These are phyloP conservation scores for Lachancea sp. DNA, from an alignment of 805 yeast species.

Conservation along the genomic window DNA sequence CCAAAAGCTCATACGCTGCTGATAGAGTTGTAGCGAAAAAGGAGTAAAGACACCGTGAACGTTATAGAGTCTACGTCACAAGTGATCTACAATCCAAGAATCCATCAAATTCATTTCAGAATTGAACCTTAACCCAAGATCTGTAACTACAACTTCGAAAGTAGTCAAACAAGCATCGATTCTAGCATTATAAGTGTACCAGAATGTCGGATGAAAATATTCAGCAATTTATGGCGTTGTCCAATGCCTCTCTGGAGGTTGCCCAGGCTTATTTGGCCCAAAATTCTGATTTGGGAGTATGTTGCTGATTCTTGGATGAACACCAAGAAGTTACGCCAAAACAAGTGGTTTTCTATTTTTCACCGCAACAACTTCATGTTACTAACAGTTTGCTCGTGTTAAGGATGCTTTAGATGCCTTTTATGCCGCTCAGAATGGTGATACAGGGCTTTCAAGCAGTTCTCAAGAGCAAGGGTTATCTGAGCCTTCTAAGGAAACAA, in stretches of 20 bases:
- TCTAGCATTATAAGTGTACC: too few species aligned
- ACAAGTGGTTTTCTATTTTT: too few species aligned
- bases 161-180: too few species aligned
- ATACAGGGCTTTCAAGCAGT: conserved; percentile 6
- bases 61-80: too few species aligned
- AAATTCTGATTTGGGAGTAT: conserved; percentile 23
- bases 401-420: conserved; percentile 25
- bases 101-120: too few species aligned
- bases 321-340: background rate
- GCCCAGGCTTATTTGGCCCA: conserved; percentile 35
- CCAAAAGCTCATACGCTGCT: too few species aligned
- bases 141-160: too few species aligned
- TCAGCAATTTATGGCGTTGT: conserved; percentile 34
- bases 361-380: too few species aligned
- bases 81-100: too few species aligned
- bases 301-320: background rate
- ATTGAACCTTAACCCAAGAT: too few species aligned
- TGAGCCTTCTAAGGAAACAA: background rate
- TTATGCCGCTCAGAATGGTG: conserved; percentile 19
- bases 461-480: conserved; percentile 2
- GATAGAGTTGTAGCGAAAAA: too few species aligned
- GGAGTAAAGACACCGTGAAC: too few species aligned
- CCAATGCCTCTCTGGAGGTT: conserved; percentile 33
- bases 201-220: conserved; percentile 22
- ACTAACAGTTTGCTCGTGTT: background rate